Evolutionary conservation across 768 basidiomycete genomes (phyloP).

Genomic region (Baorangia bicolor): DNA sequence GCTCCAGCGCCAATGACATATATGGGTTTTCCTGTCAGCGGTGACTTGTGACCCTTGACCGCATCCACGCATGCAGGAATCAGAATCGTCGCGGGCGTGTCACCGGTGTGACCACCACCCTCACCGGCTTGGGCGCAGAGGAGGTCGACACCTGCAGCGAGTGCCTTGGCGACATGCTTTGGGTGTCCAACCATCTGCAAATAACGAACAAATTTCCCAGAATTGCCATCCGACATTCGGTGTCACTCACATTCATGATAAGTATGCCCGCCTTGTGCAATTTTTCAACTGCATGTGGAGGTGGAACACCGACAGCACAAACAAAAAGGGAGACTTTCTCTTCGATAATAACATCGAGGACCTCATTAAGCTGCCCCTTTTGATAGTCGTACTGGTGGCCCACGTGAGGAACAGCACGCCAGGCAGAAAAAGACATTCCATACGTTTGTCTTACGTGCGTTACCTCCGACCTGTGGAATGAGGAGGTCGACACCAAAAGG

Average conservation of each 20-base stretch:
- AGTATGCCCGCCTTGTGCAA: constrained; percentile 84
- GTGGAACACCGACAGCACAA: constrained; percentile 87
- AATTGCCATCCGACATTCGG: background rate
- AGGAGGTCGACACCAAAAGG: constrained; percentile 93
- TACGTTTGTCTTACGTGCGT: constrained; percentile 89
- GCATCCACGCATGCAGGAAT: constrained; percentile 90
- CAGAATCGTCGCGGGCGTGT: constrained; percentile 78
- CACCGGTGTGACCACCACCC: constrained; percentile 88
- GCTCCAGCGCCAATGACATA: constrained; percentile 92
- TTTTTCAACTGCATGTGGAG: constrained; percentile 72
- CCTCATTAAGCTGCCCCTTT: constrained; percentile 76
- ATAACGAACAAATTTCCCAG: background rate
- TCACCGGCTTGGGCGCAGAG: constrained; percentile 96
- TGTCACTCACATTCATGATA: constrained; percentile 70
- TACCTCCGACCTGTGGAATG: constrained; percentile 83
- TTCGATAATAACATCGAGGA: constrained; percentile 90
- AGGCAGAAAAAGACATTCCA: constrained; percentile 10
- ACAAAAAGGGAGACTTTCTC: constrained; percentile 89
- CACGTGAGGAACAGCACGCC: background rate
- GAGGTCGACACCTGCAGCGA: constrained; percentile 83
- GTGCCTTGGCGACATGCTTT: constrained; percentile 79
- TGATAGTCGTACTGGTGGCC: constrained; percentile 76
- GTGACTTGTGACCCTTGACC: constrained; percentile 71
- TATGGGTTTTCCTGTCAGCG: constrained; percentile 79
- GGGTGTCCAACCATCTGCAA: constrained; percentile 91